These are phyloP conservation scores for Globisporangium iwayamae DNA, from an alignment of 352 stramenopile species.

Conservation along the genomic window DNA sequence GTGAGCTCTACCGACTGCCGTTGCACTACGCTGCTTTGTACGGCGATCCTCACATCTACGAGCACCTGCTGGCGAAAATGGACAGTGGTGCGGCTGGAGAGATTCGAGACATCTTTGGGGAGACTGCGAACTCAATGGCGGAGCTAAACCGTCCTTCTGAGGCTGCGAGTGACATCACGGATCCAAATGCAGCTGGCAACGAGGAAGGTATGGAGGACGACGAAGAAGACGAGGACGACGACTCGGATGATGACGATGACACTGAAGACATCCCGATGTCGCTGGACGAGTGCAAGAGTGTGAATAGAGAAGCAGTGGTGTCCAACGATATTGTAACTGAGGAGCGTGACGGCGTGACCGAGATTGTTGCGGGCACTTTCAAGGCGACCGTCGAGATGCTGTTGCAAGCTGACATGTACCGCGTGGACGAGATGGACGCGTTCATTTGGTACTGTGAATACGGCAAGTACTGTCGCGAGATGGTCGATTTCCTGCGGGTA, in stretches of 20 bases:
- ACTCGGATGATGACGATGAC: constrained; percentile 19
- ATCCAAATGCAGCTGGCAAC: constrained; percentile 10
- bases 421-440: constrained; percentile 52
- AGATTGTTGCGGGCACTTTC: constrained; percentile 70
- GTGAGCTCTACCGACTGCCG: constrained; percentile 60
- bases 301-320: constrained; percentile 21
- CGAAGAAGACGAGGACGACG: constrained; percentile 3
- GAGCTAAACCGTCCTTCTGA: constrained; percentile 34
- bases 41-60: constrained; percentile 54
- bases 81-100: constrained; percentile 32
- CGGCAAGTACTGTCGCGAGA: constrained; percentile 29
- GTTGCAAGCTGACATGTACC: constrained; percentile 52
- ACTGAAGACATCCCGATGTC: constrained; percentile 50
- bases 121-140: constrained; percentile 44
- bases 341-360: constrained; percentile 41
- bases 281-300: constrained; percentile 29
- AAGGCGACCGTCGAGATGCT: constrained; percentile 54
- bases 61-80: constrained; percentile 54
- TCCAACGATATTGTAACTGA: constrained; percentile 54
- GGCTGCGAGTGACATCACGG: constrained; percentile 16
- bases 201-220: constrained; percentile 1
- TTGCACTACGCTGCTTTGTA: constrained; percentile 76
- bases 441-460: constrained; percentile 68
- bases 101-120: constrained; percentile 67
- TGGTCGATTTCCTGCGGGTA: constrained; percentile 53